Evolutionary conservation across 306 rosid species (phyloP), one percentile per base, ranked within the genome.

Genomic region (Pyrus betulifolia): DNA sequence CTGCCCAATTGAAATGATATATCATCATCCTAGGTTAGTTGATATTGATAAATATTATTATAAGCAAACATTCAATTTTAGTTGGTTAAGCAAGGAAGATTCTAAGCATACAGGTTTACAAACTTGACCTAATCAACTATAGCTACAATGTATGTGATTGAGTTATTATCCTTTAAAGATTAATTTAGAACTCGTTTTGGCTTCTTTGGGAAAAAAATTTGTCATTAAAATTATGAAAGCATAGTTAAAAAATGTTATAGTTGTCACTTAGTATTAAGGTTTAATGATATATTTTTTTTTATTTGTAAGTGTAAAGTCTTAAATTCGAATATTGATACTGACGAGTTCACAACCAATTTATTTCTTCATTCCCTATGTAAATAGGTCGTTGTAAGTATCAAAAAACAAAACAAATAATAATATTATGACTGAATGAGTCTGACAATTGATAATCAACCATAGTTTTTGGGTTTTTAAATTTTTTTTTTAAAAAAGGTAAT

Each of bases 381-480:
- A 40, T 40, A 40, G 0, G 0, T 40, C 11, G 1, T 40, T 40
- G 11, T 0, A 8, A 0, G 40, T 35, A 35, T 35, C 2, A 4
- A 30, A 30, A 30, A 30, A 30, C 31, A 30, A 30, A 30, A 30
- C 1, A 30, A 30, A 33, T 5, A 33, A 33, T 33, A 33, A 33
- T 33, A 40, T 0, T 40, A 8, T 8, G 44, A 2, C 44, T 0
- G 0, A 2, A 40, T 40, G 44, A 40, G 44, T 38, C 10, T 40
- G 44, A 40, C 44, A 40, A 40, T 40, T 0, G 44, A 40, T 1
- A 40, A 40, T 40, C 44, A 40, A 40, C 44, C 3, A 40, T 40
- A 40, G 3, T 8, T 40, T 40, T 40, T 33, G 0, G 4, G 31
- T 30, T 30, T 30, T 30, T 30, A 25, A 25, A 25, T 30, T 30